Evolutionary conservation across 768 basidiomycete species (phyloP), one percentile per base, ranked within the genome.

Genomic region (Lactarius pseudohatsudake): DNA sequence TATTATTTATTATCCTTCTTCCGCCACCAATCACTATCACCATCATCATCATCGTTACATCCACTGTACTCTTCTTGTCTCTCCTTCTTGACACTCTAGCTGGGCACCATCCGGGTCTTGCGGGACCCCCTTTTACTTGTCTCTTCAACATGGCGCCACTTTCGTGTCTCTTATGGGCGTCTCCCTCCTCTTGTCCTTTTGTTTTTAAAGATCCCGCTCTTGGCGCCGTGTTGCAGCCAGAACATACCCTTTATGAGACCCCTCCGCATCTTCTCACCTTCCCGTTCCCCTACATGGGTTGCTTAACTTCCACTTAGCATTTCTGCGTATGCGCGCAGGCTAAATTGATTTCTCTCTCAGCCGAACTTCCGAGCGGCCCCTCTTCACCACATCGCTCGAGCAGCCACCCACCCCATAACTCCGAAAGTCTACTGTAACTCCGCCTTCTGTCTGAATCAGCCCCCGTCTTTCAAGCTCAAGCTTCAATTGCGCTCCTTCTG

Each of bases 251-350:
- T 50, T 66, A 62, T 62, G 45, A 66, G 65, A 40, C 60, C 54
- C 18, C 7, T 43, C 60, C 65, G 65, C 61, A 41, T 40, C 61
- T 66, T 66, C 65, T 66, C 28, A 20, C 43, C 65, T 57, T 61
- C 55, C 54, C 20, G 6, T 34, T 38, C 20, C 40, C 59, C 59
- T 3, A 47, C 56, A 40, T 18, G 34, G 62, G 57, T 64, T 57
- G 59, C 20, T 41, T 45, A 47, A 53, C 53, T 60, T 65, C 64
- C 64, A 59, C 59, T 59, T 53, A 53, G 26, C 26, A 53, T 53
- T 50, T n/a, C 20, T 45, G 28, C 15, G 38, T 22, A 53, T 22
- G 34, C 34, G 22, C 30, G 16, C 20, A 53, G 45, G 54, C 45
- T 38, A 61, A 47, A 50, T 61, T 56, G 58, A 55, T 56, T 60